phyloP scores from a whole-genome alignment of 345 rosid species.

The Ceriops decandra region DNA sequence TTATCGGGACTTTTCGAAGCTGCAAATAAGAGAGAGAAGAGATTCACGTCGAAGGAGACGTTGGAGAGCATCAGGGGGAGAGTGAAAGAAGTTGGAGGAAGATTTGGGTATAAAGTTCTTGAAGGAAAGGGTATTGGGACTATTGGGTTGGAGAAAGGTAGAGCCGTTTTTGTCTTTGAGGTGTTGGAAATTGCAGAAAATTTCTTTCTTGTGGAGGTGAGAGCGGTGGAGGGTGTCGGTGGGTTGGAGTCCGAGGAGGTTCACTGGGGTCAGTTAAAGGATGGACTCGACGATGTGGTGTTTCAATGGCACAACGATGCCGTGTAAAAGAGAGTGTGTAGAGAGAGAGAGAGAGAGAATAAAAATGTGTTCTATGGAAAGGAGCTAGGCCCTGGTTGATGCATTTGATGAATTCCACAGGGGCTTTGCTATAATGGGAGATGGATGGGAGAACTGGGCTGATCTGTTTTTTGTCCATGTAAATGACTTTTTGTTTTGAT shows the following conservation, averaged over 20 bases:
- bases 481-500: not conserved
- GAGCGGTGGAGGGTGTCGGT: constrained; percentile 52
- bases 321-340: not conserved
- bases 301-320: constrained; percentile 47
- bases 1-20: constrained; percentile 60
- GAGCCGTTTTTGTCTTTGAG: constrained; percentile 44
- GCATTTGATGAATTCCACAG: too few relatives aligned
- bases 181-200: constrained; percentile 44
- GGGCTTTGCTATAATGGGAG: not conserved
- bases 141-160: constrained; percentile 62
- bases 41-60: constrained; percentile 51
- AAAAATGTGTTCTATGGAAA: not conserved
- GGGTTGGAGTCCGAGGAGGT: constrained; percentile 51
- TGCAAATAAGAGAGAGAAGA: constrained; percentile 43
- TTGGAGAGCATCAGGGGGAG: constrained; percentile 52
- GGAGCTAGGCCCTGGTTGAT: too few relatives aligned
- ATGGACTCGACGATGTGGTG: constrained; percentile 61
- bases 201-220: constrained; percentile 54
- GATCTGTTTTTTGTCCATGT: not conserved
- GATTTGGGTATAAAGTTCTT: constrained; percentile 61
- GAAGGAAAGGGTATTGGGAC: constrained; percentile 49
- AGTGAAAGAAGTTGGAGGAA: constrained; percentile 54
- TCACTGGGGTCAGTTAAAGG: constrained; percentile 57
- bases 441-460: not conserved
- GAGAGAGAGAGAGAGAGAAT: not conserved